Percentiles rank a stretch among this genome's conserved stretches.
phyloP scores from a whole-genome alignment of 148 eudicot genomes.

The Heliamphora exappendiculata region DNA sequence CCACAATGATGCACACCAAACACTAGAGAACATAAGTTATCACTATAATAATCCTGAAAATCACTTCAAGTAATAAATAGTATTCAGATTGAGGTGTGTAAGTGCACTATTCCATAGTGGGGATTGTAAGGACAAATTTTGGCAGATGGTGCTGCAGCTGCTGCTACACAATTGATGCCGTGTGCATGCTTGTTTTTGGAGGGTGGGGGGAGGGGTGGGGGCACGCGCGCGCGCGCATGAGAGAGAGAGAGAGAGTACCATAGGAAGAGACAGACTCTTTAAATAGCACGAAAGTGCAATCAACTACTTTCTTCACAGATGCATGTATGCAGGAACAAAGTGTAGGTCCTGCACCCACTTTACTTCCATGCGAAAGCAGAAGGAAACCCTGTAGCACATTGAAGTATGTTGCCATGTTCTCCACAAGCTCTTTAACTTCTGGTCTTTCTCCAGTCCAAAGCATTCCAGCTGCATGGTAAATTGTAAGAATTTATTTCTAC shows the following conservation, averaged over 20 bases:
- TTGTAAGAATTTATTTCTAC: neutral
- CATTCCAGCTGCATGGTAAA: conserved; percentile 66
- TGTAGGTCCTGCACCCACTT: conserved; percentile 83
- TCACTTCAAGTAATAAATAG: neutral
- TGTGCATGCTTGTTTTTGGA: too few species aligned
- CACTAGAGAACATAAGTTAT: neutral
- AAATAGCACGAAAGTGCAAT: conserved; percentile 75
- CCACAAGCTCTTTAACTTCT: conserved; percentile 62
- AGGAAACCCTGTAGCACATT: conserved; percentile 82
- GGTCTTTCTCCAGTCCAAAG: conserved; percentile 64
- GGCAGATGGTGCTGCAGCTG: too few species aligned
- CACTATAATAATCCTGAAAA: neutral
- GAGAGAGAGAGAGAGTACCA: conserved; percentile 43
- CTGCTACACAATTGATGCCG: too few species aligned
- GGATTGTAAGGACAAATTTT: too few species aligned
- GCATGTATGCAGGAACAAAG: conserved; percentile 62
- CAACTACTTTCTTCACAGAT: conserved; percentile 67
- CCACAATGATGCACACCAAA: neutral
- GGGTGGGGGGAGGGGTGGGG: too few species aligned
- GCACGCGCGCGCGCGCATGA: neutral
- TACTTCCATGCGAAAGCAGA: conserved; percentile 61
- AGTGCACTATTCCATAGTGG: too few species aligned
- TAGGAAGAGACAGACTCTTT: conserved; percentile 63
- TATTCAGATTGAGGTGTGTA: neutral
- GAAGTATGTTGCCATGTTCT: conserved; percentile 78